A percentile compares a stretch with the other conserved stretches of the same genome.
Conservation (phyloP, 2,329 filamentous ascomycete species). For the Rosellinia necatrix region DNA sequence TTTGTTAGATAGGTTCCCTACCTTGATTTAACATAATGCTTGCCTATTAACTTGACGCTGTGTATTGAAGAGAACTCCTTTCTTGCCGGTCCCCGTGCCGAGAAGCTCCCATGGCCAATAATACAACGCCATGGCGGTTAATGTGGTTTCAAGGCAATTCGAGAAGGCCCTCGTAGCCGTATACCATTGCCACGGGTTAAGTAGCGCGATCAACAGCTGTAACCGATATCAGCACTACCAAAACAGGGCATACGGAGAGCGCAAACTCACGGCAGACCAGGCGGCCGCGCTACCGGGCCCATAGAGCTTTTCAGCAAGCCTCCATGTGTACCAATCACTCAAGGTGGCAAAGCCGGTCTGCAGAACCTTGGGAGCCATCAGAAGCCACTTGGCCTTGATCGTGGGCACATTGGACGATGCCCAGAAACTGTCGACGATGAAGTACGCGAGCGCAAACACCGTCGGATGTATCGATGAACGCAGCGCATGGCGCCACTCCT, state of each 20-base stretch:
- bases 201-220: constrained; percentile 70
- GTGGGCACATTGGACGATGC: constrained; percentile 49
- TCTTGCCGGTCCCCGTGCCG: constrained; percentile 45
- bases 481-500: constrained; percentile 93
- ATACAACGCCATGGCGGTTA: constrained; percentile 79
- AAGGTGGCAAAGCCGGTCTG: constrained; percentile 80
- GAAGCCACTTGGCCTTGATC: constrained; percentile 67
- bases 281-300: constrained; percentile 66
- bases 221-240: constrained; percentile 23
- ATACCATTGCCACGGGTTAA: constrained; percentile 96
- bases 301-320: constrained; percentile 74
- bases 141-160: constrained; percentile 88
- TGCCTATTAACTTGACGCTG: constrained; percentile 41
- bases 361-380: constrained; percentile 72
- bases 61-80: constrained; percentile 42
- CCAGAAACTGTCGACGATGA: constrained; percentile 61
- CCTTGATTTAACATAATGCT: constrained; percentile 8
- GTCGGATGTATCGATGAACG: constrained; percentile 91
- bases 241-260: neutral
- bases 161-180: constrained; percentile 92
- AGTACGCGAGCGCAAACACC: constrained; percentile 80
- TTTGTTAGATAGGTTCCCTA: constrained; percentile 7
- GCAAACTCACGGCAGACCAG: constrained; percentile 68
- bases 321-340: constrained; percentile 88
- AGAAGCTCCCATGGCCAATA: constrained; percentile 86